These are phyloP conservation scores for Xylaria sp. DNA, from an alignment of 2,329 filamentous ascomycete species.

Conservation along the genomic window DNA sequence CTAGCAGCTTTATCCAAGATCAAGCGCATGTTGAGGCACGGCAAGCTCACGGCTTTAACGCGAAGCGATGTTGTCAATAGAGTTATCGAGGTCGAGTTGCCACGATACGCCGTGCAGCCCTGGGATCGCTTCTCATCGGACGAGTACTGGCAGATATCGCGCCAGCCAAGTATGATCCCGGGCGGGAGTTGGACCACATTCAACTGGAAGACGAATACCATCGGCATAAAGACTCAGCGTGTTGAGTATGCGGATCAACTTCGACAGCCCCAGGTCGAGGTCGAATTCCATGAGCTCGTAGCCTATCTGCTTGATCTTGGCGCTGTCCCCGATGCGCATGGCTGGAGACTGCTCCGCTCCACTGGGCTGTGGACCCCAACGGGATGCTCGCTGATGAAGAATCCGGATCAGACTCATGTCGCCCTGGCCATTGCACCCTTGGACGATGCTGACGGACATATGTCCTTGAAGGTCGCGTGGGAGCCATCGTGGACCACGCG, in stretches of 20 bases:
- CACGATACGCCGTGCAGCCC: conserved; percentile 67
- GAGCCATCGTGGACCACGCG: conserved; percentile 59
- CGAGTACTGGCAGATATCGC: conserved; percentile 64
- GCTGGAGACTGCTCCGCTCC: conserved; percentile 61
- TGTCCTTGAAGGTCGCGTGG: conserved; percentile 65
- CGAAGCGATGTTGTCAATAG: conserved; percentile 69
- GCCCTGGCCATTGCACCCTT: conserved; percentile 60
- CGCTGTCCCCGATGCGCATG: conserved; percentile 63
- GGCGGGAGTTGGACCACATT: conserved; percentile 70
- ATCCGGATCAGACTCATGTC: conserved; percentile 54
- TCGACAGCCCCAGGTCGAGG: conserved; percentile 58
- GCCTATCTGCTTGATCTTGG: conserved; percentile 68
- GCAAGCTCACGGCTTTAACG: conserved; percentile 64
- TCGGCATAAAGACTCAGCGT: conserved; percentile 66
- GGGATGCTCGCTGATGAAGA: conserved; percentile 61
- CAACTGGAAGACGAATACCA: conserved; percentile 68
- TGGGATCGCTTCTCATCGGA: conserved; percentile 60
- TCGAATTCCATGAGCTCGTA: conserved; percentile 64
- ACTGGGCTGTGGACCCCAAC: conserved; percentile 66
- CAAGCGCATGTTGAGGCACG: conserved; percentile 61
- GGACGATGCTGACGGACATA: conserved; percentile 65
- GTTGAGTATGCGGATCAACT: conserved; percentile 66
- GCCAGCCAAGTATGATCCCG: conserved; percentile 57
- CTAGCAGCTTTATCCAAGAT: conserved; percentile 66
- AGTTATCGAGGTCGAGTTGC: conserved; percentile 69